Evolutionary conservation across 768 basidiomycete species (phyloP), one percentile per base, ranked within the genome.

Genomic region (Pleurotus citrinopileatus): DNA sequence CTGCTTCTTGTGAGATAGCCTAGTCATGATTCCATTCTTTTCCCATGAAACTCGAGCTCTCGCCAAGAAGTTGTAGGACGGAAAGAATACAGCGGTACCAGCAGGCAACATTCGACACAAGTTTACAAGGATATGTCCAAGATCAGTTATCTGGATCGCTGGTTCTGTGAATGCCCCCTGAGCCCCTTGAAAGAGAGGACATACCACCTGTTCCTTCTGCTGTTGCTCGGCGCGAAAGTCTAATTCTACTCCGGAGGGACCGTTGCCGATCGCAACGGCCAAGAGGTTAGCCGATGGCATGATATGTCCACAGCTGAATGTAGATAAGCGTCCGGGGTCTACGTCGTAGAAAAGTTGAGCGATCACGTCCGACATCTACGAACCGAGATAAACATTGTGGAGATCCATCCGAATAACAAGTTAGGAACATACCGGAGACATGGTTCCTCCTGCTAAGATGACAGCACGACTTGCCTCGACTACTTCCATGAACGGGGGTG

Each of bases 401-500:
- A 2, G 27, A 32, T 55, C 26, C 51, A 43, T 34, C 32, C 10
- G 32, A 34, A 34, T n/a, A 34, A 40, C 25, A 26, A 23, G 52
- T 43, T 42, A 13, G 10, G 19, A n/a, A 61, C 71, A 51, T 71
- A 97, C 93, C n/a, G 96, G 96, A 5, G 94, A 93, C 97, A 99
- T 98, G 0, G 96, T 99, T 3, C 96, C 96, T 7, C 96, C 96
- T 6, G 97, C 96, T 34, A 99, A 74, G 25, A 98, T 72, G n/a
- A 98, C 86, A 2, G 89, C 80, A 32, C 92, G 74, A 1, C 94
- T 92, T 22, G 78, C 75, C 17, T 93, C 84, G 0, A 92, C 82
- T 4, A 98, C 80, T n/a, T 92, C 89, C 52, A 78, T 73, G 63
- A 98, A 98, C 54, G 86, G 78, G 4, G 91, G 88, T 1, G 91